These are phyloP conservation scores for Aspergillus udagawae DNA, from an alignment of 2,329 filamentous ascomycete genomes.

Conservation along the genomic window DNA sequence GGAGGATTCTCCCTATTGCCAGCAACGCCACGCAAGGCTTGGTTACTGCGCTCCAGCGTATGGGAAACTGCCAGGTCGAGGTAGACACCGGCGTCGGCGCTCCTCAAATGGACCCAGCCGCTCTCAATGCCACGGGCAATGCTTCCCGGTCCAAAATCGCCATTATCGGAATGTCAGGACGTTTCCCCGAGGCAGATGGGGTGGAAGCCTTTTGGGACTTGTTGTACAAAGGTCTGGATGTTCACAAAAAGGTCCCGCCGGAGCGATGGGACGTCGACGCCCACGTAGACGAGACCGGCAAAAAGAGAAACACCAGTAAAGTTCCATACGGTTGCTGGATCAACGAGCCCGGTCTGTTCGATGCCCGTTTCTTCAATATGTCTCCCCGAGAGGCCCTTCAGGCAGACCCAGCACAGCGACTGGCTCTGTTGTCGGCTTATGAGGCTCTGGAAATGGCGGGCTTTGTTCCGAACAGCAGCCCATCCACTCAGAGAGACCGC, in stretches of 20 bases:
- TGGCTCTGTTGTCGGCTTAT: conserved; percentile 66
- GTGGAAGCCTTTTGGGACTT: conserved; percentile 67
- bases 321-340: conserved; percentile 69
- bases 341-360: conserved; percentile 66
- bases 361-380: conserved; percentile 74
- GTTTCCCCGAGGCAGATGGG: conserved; percentile 65
- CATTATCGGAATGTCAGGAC: conserved; percentile 73
- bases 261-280: conserved; percentile 65
- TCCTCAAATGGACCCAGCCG: conserved; percentile 16
- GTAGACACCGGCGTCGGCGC: conserved; percentile 26
- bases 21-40: conserved; percentile 31
- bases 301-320: conserved; percentile 66
- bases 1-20: conserved; percentile 28
- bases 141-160: conserved; percentile 40
- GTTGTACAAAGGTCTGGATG: conserved; percentile 64
- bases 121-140: conserved; percentile 25
- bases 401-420: conserved; percentile 53
- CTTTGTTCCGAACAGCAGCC: conserved; percentile 52
- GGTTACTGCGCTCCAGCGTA: conserved; percentile 28
- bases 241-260: conserved; percentile 60
- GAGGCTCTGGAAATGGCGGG: conserved; percentile 50
- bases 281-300: conserved; percentile 64
- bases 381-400: conserved; percentile 68
- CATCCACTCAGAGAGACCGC: conserved; percentile 58
- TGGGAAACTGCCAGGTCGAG: conserved; percentile 21